Evolutionary conservation across 2,329 filamentous ascomycete genomes (phyloP), one percentile per base, ranked within the genome.

Genomic region (Aphanoascus verrucosus): DNA sequence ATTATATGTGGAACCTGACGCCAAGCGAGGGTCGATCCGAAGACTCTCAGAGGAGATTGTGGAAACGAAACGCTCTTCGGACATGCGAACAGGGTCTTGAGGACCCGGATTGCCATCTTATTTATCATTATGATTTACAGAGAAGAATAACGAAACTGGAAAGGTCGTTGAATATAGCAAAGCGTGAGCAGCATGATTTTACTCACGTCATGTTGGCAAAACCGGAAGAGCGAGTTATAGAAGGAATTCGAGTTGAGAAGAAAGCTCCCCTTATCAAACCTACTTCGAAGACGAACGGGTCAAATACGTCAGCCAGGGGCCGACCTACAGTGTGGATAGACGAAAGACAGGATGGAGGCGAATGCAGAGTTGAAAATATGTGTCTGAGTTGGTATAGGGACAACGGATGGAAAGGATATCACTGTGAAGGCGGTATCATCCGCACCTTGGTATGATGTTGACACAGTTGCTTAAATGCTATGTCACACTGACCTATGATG

Each of bases 71-170:
- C 17, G 88, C 93, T 0, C 74, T 87, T 3, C 71, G 74, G 6
- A 98, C 93, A 0, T 97, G 93, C 64, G 90, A 95, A 67, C 74
- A 79, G 40, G 93, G 88, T 0, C 76, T 98, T 0, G 85, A 95
- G 65, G 93, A 98, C 62, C 82, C 82, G 28, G 79, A 93, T 54
- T 94, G 91, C 55, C 93, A 98, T 68, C 70, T 95, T 20, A 93
- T 95, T 55, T 91, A 88, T 65, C 91, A 98, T 65, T 88, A 94
- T 63, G 91, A 97, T 63, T 73, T 98, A 5, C 91, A 97, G 67
- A 97, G 95, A 67, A 84, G 93, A 1, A 80, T 96, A n/a, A 78
- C 81, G 48, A 97, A 96, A 69, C 78, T 98, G 0, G 93, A 98
- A 68, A 91, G 83, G 64, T 80, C 81, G 35, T 75, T 97, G 5